Base-by-base conservation (phyloP, 768 basidiomycete species). In the Terana coerulea region DNA sequence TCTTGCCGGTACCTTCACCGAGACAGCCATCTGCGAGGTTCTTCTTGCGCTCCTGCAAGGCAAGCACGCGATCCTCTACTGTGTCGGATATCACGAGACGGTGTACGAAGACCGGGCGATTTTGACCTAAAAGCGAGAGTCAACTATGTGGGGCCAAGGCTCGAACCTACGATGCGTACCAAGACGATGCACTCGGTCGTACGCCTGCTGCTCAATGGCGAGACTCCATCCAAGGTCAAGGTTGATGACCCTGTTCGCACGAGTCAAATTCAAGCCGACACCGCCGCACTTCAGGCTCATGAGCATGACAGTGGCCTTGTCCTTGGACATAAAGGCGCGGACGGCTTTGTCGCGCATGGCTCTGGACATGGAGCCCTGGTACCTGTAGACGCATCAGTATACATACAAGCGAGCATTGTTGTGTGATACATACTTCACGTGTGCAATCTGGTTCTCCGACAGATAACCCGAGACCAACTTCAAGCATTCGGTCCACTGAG, bases 1-100 rank as follows among this genome's bases (percentile, higher is more conserved):
- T 84, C 68, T 77, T 75, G 15, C 76, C 82, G 3, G 61, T 68
- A 9, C 83, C 82, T 67, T 86, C 84, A 5, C 84, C 83, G 33
- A 86, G 69, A 53, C 75, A 75, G 8, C 79, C 79, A 60, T 84
- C 81, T 7, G 83, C 80, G 10, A 84, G 72, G 25, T 65, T 68
- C 74, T 80, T 74, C 77, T 86, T 86, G 50, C 79, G 71, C 35
- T 78, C 74, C 57, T 87, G 86, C 53, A 89, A 67, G 0, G 70
- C 71, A 24, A 86, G 70, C 28, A 91, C 80, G n/a, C 87, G 73
- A 59, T 88, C 81, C 60, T 89, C 88, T 28, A 85, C 80, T 0
- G 81, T 83, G 53, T 81, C 70, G 2, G 66, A 62, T 33, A 84
- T 80, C 26, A 84, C 81, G 5, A 84, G 70, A 9, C 81, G 76